Conservation (phyloP, 441 rosid species). For the Euphorbia celastroides region DNA sequence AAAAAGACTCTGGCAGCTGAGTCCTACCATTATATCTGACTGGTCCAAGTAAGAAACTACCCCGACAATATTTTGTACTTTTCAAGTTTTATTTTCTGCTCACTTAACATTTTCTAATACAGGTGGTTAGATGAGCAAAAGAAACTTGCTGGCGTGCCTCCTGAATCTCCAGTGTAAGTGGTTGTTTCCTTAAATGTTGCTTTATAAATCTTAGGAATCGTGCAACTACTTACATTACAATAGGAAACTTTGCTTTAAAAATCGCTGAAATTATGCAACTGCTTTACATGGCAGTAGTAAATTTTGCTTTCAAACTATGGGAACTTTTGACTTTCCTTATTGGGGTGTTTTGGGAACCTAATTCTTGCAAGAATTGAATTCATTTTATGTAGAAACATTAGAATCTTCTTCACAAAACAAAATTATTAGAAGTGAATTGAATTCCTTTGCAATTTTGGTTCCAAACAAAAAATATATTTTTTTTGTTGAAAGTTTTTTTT, state of each 20-base stretch:
- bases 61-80: background rate
- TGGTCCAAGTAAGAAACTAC: constrained; percentile 66
- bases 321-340: background rate
- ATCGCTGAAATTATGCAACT: background rate
- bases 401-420: too few species aligned
- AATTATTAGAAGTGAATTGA: too few species aligned
- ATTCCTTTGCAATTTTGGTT: too few species aligned
- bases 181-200: background rate
- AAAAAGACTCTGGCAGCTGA: constrained; percentile 55
- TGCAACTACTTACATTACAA: too few species aligned
- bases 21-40: constrained; percentile 46
- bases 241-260: too few species aligned
- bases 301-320: background rate
- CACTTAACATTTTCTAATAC: constrained; percentile 11
- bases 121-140: constrained; percentile 93
- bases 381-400: too few species aligned
- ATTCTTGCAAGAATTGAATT: too few species aligned
- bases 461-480: too few species aligned
- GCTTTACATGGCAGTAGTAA: background rate
- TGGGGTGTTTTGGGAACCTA: too few species aligned
- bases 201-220: too few species aligned
- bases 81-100: background rate
- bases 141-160: constrained; percentile 64
- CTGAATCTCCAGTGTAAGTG: constrained; percentile 80
- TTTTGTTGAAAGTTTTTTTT: too few species aligned